These are phyloP conservation scores for Brassica hybrid DNA, from an alignment of 441 rosid genomes.

Conservation along the genomic window DNA sequence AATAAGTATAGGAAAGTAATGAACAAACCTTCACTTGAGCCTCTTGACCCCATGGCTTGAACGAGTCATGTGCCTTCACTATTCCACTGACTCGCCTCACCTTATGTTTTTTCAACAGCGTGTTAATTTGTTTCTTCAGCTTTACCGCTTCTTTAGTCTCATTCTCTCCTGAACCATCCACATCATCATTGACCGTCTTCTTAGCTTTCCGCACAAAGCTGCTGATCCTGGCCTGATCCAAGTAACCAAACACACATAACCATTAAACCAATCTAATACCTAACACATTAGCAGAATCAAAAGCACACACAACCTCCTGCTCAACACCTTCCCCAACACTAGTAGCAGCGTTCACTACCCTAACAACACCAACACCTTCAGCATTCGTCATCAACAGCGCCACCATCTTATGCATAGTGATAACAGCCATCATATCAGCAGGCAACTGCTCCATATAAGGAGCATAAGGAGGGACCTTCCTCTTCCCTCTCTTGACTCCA, in stretches of 20 bases:
- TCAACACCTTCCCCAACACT: conserved; percentile 93
- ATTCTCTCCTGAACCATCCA: conserved; percentile 40
- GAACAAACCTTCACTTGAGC: conserved; percentile 65
- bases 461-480: conserved; percentile 39
- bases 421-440: conserved; percentile 91
- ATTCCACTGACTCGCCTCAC: conserved; percentile 57
- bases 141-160: conserved; percentile 54
- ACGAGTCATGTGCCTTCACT: conserved; percentile 62
- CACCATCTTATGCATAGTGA: conserved; percentile 93
- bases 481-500: conserved; percentile 42
- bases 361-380: conserved; percentile 46
- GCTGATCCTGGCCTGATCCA: conserved; percentile 72
- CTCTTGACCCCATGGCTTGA: conserved; percentile 92
- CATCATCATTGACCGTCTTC: conserved; percentile 49
- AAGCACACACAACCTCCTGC: conserved; percentile 67
- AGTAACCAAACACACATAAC: conserved; percentile 18
- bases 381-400: conserved; percentile 71
- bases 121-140: conserved; percentile 62
- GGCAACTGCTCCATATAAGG: conserved; percentile 64
- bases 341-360: conserved; percentile 76
- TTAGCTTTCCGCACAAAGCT: conserved; percentile 68
- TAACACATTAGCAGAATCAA: conserved; percentile 12
- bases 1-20: too few relatives aligned
- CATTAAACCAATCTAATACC: conserved; percentile 18
- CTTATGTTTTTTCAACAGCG: conserved; percentile 72